phyloP scores from a whole-genome alignment of 495 filamentous ascomycete genomes.

The Aspergillus sparsus region DNA sequence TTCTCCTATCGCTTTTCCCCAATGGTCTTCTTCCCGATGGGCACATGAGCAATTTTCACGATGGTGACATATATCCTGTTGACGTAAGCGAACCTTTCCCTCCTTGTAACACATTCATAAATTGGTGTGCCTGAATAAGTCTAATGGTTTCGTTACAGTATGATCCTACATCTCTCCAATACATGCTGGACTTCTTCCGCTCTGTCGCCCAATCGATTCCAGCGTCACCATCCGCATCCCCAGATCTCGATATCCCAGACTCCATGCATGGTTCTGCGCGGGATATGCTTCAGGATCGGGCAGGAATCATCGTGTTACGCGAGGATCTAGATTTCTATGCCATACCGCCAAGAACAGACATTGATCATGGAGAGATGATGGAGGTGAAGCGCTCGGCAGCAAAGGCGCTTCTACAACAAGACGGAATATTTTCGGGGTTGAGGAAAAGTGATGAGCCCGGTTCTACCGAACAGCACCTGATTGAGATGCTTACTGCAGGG shows the following conservation, averaged over 20 bases:
- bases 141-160: slow-evolving; percentile 72
- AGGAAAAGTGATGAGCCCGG: slow-evolving; percentile 93
- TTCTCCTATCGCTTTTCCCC: slow-evolving; percentile 96
- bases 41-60: slow-evolving; percentile 89
- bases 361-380: slow-evolving; percentile 88
- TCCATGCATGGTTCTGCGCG: slow-evolving; percentile 66
- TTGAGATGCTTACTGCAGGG: slow-evolving; percentile 99
- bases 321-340: slow-evolving; percentile 98
- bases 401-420: slow-evolving; percentile 78
- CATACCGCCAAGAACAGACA: slow-evolving; percentile 85
- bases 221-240: slow-evolving; percentile 60
- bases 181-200: slow-evolving; percentile 99
- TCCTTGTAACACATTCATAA: neutral
- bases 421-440: slow-evolving; percentile 94
- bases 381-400: slow-evolving; percentile 95
- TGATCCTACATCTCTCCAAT: slow-evolving; percentile 91
- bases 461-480: slow-evolving; percentile 96
- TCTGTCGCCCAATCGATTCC: slow-evolving; percentile 93
- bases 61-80: slow-evolving; percentile 92
- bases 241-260: slow-evolving; percentile 66
- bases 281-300: slow-evolving; percentile 82
- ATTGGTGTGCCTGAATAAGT: slow-evolving; percentile 47
- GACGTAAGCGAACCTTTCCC: slow-evolving; percentile 67
- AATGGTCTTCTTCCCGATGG: slow-evolving; percentile 97
- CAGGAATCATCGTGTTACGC: slow-evolving; percentile 94